phyloP scores from a whole-genome alignment of 2,329 filamentous ascomycete species.

The Alternaria conjuncta region DNA sequence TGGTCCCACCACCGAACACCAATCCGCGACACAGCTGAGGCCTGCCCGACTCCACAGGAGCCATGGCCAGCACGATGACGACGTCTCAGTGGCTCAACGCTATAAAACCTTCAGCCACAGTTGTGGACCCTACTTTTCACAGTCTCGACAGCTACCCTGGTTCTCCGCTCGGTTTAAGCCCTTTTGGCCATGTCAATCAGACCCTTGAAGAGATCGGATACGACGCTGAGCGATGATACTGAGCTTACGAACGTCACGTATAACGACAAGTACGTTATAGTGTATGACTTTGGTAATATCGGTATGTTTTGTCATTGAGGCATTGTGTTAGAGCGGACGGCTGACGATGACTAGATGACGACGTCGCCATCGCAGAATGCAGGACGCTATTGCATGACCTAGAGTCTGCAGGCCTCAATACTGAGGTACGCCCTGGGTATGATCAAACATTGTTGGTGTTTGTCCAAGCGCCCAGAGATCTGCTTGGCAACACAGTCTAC shows the following conservation, averaged over 20 bases:
- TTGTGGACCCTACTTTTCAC: not conserved
- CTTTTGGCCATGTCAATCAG: slow-evolving; percentile 22
- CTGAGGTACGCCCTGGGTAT: slow-evolving; percentile 40
- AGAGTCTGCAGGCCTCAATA: slow-evolving; percentile 37
- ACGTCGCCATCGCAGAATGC: slow-evolving; percentile 30
- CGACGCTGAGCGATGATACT: slow-evolving; percentile 31
- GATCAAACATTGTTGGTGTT: slow-evolving; percentile 40
- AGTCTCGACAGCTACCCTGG: not conserved
- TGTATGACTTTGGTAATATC: slow-evolving; percentile 36
- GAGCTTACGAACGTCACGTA: slow-evolving; percentile 33
- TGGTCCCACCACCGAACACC: slow-evolving; percentile 20
- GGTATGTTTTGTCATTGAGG: slow-evolving; percentile 21
- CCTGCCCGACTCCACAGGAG: slow-evolving; percentile 10
- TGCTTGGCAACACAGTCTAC: slow-evolving; percentile 41
- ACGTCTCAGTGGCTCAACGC: slow-evolving; percentile 9
- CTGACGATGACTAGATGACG: slow-evolving; percentile 21
- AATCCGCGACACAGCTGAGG: slow-evolving; percentile 24
- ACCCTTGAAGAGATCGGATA: slow-evolving; percentile 30
- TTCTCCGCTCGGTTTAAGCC: not conserved
- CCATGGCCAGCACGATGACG: slow-evolving; percentile 11
- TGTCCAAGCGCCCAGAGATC: slow-evolving; percentile 37
- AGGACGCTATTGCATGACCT: slow-evolving; percentile 30
- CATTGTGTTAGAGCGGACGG: not conserved
- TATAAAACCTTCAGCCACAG: slow-evolving; percentile 20
- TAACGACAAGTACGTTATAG: slow-evolving; percentile 43